A percentile compares a stretch with the other conserved stretches of the same genome.
Evolutionary conservation across 176 grass and related monocot species (phyloP).

Genomic region (Avena eriantha): DNA sequence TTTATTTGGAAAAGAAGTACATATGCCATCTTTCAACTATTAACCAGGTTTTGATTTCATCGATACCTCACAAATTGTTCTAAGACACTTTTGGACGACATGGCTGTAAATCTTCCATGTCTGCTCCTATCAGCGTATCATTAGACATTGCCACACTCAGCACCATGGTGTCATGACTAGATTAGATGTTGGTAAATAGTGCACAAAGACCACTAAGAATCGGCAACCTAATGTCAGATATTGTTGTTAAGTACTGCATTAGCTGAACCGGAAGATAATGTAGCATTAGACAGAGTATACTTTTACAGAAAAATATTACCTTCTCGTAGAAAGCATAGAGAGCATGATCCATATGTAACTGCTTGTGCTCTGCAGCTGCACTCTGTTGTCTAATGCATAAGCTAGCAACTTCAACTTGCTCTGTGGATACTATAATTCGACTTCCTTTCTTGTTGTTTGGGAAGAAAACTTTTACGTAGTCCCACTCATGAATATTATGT

Average conservation of each 20-base stretch:
- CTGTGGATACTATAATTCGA: constrained; percentile 5
- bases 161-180: background rate
- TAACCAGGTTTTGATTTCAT: background rate
- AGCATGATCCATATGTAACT: constrained; percentile 23
- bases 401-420: constrained; percentile 29
- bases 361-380: background rate
- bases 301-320: background rate
- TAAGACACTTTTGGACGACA: constrained; percentile 10
- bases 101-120: background rate
- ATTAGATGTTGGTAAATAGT: constrained; percentile 5
- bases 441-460: constrained; percentile 15
- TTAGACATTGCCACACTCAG: background rate
- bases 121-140: background rate
- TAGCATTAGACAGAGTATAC: constrained; percentile 4
- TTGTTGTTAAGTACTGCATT: constrained; percentile 12
- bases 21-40: background rate
- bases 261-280: constrained; percentile 24
- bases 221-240: background rate
- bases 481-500: constrained; percentile 7
- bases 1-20: background rate
- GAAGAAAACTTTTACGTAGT: background rate
- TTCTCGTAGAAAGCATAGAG: constrained; percentile 27
- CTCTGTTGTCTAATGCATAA: background rate
- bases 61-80: background rate
- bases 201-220: background rate